Percentiles rank a stretch among this genome's conserved stretches.
phyloP scores from a whole-genome alignment of 192 early-diverging fungal species.

The Coemansia sp. region DNA sequence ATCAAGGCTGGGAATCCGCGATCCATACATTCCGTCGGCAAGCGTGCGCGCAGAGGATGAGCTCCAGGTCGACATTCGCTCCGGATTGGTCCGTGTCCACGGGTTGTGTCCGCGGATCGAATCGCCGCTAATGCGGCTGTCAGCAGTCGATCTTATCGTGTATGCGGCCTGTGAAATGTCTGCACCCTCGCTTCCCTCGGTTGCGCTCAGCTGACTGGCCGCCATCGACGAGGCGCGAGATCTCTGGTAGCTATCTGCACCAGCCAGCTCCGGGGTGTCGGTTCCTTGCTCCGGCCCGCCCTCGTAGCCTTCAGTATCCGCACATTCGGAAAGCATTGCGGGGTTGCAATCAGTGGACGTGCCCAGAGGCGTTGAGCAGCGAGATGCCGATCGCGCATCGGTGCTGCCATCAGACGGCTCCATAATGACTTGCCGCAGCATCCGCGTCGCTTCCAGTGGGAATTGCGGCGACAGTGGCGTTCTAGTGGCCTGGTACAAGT shows the following conservation, averaged over 20 bases:
- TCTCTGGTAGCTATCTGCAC: background rate
- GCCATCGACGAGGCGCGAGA: constrained; percentile 32
- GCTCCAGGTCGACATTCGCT: constrained; percentile 52
- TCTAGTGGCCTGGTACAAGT: constrained; percentile 1
- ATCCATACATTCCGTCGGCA: constrained; percentile 18
- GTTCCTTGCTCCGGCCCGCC: constrained; percentile 1
- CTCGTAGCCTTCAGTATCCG: background rate
- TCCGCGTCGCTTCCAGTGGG: constrained; percentile 41
- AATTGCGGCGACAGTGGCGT: constrained; percentile 22
- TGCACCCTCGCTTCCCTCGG: constrained; percentile 17
- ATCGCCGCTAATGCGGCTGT: constrained; percentile 1
- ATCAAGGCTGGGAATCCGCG: constrained; percentile 22
- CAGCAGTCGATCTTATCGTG: background rate
- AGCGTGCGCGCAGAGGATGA: constrained; percentile 42
- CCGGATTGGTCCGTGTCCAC: constrained; percentile 21
- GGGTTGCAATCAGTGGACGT: background rate
- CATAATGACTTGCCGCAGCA: constrained; percentile 36
- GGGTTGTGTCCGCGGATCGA: constrained; percentile 8
- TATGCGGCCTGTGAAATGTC: constrained; percentile 3
- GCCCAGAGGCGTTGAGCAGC: background rate
- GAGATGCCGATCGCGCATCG: background rate
- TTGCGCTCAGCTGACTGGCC: constrained; percentile 23
- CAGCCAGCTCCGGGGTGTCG: background rate
- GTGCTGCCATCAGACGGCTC: constrained; percentile 20
- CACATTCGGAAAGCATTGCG: background rate